Base-by-base conservation (phyloP, 441 rosid genomes). In the Hura crepitans region DNA sequence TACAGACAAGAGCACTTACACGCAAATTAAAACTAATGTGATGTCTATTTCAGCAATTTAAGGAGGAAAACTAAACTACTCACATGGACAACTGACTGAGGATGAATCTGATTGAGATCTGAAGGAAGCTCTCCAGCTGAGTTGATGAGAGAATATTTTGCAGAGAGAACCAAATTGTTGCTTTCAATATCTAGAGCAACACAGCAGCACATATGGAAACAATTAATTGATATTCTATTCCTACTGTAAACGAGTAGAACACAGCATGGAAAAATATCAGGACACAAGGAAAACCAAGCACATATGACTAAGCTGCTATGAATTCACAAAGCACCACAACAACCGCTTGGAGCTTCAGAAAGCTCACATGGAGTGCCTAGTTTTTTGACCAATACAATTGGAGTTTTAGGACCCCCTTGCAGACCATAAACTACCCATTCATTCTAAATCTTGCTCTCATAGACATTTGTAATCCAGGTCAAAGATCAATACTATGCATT, bases 71-170 rank as follows among this genome's bases (percentile, higher is more conserved):
- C 37, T 49, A 53, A 20, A 42, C 72, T 68, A 81, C 92, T 85
- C 81, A 92, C 99, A 81, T 84, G 90, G 69, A 96, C 85, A 54
- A 86, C 80, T 25, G 91, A 81, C 75, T 85, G 83, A 35, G 87
- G 82, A 69, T 66, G 84, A 72, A 91, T 75, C 81, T 91, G 85
- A 71, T 80, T 79, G 57, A 83, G 66, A 77, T 88, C 94, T 1
- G 90, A 84, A 72, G 99, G 99, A 79, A 96, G 90, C 66, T 88
- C 80, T 56, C 85, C 78, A 72, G 85, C 87, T 0, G 82, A 82
- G 65, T 81, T 86, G 64, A 88, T 73, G 22, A 96, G 91, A 72
- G 98, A 93, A 72, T 80, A 78, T 76, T 96, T 96, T n/a, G 93
- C 96, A 42, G 98, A 87, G 61, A 96, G 98, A 66, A 85, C 22